These are phyloP conservation scores for Amoebophrya sp. DNA, from an alignment of 169 alveolate species.

Conservation along the genomic window DNA sequence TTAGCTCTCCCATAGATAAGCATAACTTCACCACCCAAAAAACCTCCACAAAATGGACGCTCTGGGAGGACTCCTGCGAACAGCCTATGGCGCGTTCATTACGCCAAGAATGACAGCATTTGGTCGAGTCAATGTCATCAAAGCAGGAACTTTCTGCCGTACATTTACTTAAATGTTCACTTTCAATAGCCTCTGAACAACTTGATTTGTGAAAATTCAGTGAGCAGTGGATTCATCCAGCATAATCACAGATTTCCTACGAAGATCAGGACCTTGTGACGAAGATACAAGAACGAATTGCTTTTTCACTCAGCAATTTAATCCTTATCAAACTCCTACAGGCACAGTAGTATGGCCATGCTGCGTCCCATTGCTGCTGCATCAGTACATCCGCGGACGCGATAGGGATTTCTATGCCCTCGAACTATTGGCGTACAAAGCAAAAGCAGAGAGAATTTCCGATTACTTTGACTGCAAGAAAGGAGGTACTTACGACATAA, in stretches of 20 bases:
- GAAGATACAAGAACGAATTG: too few relatives aligned
- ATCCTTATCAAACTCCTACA: too few relatives aligned
- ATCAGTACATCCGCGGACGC: neutral
- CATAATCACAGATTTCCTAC: too few relatives aligned
- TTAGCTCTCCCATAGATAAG: too few relatives aligned
- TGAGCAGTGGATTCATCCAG: too few relatives aligned
- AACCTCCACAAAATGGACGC: neutral
- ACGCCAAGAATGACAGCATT: neutral
- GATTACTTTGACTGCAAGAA: neutral
- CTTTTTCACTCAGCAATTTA: too few relatives aligned
- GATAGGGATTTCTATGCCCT: neutral
- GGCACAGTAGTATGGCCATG: constrained; percentile 3
- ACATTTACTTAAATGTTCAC: neutral
- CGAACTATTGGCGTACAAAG: neutral
- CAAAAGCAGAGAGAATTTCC: neutral
- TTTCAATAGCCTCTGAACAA: too few relatives aligned
- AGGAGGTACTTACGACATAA: neutral
- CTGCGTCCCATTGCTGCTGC: neutral
- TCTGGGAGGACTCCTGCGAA: neutral
- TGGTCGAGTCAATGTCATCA: neutral
- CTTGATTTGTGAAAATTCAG: neutral
- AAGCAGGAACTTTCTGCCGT: constrained; percentile 3
- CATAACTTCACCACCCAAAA: too few relatives aligned
- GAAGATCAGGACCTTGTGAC: too few relatives aligned
- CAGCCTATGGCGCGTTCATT: neutral